These are phyloP conservation scores for Saccharomycopsis synnaedendra DNA, from an alignment of 805 yeast species.

Conservation along the genomic window DNA sequence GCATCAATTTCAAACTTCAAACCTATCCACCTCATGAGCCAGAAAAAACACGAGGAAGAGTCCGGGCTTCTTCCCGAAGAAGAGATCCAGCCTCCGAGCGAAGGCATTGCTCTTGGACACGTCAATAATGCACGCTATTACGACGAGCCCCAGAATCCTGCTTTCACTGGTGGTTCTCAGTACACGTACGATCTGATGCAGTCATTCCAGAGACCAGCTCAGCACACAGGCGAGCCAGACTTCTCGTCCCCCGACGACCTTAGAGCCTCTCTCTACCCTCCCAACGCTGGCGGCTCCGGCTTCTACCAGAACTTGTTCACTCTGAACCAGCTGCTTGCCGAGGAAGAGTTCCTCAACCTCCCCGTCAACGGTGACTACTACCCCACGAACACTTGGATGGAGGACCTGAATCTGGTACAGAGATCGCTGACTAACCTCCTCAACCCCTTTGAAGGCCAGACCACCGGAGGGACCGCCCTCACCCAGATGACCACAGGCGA, in stretches of 20 bases:
- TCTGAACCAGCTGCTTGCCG: constrained; percentile 11
- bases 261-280: constrained; percentile 16
- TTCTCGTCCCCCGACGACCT: constrained; percentile 14
- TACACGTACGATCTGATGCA: not conserved
- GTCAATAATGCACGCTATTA: not conserved
- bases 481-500: constrained; percentile 12
- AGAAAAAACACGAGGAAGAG: too few species aligned
- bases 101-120: not conserved
- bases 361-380: constrained; percentile 17
- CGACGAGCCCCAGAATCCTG: not conserved
- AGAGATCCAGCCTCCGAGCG: too few species aligned
- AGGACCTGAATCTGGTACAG: constrained; percentile 7
- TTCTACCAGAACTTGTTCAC: constrained; percentile 15
- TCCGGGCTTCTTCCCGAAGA: too few species aligned
- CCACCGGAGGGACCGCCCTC: constrained; percentile 14
- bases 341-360: constrained; percentile 13
- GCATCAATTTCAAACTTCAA: too few species aligned
- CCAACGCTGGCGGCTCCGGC: constrained; percentile 11
- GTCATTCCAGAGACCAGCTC: not conserved
- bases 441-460: constrained; percentile 16
- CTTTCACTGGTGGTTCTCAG: not conserved
- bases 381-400: constrained; percentile 15
- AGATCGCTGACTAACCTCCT: constrained; percentile 2
- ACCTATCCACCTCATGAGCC: too few species aligned
- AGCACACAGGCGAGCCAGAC: constrained; percentile 2